These are phyloP conservation scores for Amylocystis lapponica DNA, from an alignment of 768 basidiomycete species.

Conservation along the genomic window DNA sequence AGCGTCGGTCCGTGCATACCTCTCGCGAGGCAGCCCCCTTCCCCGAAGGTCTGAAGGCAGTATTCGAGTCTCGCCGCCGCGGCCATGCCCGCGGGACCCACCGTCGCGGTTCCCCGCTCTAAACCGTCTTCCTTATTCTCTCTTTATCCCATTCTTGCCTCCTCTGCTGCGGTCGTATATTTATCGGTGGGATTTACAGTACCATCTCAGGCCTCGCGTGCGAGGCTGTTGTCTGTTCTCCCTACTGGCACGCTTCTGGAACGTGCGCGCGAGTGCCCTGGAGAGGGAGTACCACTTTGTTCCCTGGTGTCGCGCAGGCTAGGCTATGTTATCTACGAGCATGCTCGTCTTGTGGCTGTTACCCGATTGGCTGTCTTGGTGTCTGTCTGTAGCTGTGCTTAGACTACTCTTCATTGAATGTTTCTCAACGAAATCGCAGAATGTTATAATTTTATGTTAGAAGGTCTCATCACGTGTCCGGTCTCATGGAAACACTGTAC, in stretches of 20 bases:
- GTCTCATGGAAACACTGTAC: too few species aligned
- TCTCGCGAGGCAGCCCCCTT: not conserved
- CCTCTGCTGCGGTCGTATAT: not conserved
- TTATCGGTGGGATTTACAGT: not conserved
- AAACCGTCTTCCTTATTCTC: not conserved
- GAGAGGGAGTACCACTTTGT: too few species aligned
- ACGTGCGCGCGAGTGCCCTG: constrained; percentile 6
- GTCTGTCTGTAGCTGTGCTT: too few species aligned
- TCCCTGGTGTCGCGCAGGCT: constrained; percentile 4
- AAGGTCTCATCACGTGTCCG: too few species aligned
- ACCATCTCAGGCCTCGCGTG: not conserved
- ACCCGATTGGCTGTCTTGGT: too few species aligned
- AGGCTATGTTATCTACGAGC: too few species aligned
- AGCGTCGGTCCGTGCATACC: constrained; percentile 1
- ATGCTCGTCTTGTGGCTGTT: too few species aligned
- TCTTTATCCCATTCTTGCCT: not conserved
- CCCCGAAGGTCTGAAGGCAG: not conserved
- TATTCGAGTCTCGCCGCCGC: constrained; percentile 5
- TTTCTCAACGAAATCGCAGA: too few species aligned
- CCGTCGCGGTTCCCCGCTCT: not conserved
- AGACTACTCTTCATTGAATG: too few species aligned
- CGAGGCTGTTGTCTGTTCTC: constrained; percentile 1
- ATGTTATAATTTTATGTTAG: too few species aligned
- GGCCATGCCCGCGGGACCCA: constrained; percentile 4
- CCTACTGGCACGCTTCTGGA: constrained; percentile 1